These are phyloP conservation scores for Melocanna baccifera DNA, from an alignment of 176 grass and related monocot species.

Conservation along the genomic window DNA sequence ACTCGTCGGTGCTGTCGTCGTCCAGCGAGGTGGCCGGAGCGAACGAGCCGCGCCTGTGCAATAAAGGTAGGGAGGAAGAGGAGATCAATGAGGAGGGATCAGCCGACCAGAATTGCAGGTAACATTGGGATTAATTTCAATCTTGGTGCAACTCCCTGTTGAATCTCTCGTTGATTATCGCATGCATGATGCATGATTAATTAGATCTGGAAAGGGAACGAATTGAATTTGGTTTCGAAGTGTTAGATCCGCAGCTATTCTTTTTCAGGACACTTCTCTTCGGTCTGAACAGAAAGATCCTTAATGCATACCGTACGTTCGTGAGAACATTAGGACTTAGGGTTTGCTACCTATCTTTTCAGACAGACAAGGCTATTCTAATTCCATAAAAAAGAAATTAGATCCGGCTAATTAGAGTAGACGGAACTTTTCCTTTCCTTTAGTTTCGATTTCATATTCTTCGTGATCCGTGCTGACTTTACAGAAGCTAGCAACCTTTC, in stretches of 20 bases:
- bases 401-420: neutral
- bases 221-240: neutral
- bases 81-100: slow-evolving; percentile 3
- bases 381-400: neutral
- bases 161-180: neutral
- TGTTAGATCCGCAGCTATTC: neutral
- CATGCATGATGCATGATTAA: neutral
- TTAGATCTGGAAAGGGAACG: neutral
- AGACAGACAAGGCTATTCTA: neutral
- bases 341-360: neutral
- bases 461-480: neutral
- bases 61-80: slow-evolving; percentile 17
- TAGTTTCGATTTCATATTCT: neutral
- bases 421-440: neutral
- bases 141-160: neutral
- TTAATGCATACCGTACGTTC: neutral
- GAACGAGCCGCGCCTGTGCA: neutral
- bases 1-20: slow-evolving; percentile 40
- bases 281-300: neutral
- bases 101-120: slow-evolving; percentile 23
- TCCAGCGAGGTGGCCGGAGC: slow-evolving; percentile 24
- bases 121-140: neutral
- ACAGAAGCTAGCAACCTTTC: neutral
- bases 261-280: neutral
- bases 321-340: slow-evolving; percentile 27